Conservation (phyloP, 2,329 filamentous ascomycete genomes). For the Saccharata proteae region DNA sequence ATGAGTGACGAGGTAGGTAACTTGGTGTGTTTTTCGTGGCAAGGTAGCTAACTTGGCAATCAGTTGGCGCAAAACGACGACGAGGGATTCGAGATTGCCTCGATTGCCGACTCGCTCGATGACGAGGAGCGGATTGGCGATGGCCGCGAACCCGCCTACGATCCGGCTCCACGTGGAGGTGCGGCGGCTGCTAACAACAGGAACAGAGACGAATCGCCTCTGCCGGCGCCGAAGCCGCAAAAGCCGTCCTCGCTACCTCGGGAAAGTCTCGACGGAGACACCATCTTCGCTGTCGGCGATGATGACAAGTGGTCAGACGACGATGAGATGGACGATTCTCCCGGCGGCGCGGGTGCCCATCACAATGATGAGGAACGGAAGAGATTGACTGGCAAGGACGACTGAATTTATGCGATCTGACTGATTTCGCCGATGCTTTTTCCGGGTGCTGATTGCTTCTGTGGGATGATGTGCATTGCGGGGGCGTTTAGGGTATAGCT, state of each 20-base stretch:
- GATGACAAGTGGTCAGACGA: conserved; percentile 81
- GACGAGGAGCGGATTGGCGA: conserved; percentile 41
- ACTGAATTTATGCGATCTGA: not conserved
- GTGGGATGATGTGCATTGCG: too few species aligned
- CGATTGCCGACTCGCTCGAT: conserved; percentile 66
- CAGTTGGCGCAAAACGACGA: conserved; percentile 90
- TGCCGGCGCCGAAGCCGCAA: conserved; percentile 41
- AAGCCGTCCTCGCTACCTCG: conserved; percentile 39
- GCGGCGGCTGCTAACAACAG: conserved; percentile 11
- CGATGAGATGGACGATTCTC: conserved; percentile 39
- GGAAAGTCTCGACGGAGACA: conserved; percentile 72
- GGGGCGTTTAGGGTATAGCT: too few species aligned
- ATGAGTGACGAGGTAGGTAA: conserved; percentile 82
- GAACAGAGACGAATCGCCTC: conserved; percentile 24
- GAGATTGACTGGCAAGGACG: conserved; percentile 15
- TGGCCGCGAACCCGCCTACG: conserved; percentile 25
- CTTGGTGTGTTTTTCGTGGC: too few species aligned
- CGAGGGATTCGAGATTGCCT: conserved; percentile 93
- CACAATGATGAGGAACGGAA: conserved; percentile 15
- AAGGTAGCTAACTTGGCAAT: conserved; percentile 17
- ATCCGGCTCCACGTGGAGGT: conserved; percentile 23
- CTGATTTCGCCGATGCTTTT: not conserved
- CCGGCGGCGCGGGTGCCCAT: conserved; percentile 34
- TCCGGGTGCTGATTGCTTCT: not conserved
- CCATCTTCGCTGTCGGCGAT: conserved; percentile 83